Evolutionary conservation across 1,284 basidiomycete genomes (phyloP).

Genomic region (Leccinum variabile): DNA sequence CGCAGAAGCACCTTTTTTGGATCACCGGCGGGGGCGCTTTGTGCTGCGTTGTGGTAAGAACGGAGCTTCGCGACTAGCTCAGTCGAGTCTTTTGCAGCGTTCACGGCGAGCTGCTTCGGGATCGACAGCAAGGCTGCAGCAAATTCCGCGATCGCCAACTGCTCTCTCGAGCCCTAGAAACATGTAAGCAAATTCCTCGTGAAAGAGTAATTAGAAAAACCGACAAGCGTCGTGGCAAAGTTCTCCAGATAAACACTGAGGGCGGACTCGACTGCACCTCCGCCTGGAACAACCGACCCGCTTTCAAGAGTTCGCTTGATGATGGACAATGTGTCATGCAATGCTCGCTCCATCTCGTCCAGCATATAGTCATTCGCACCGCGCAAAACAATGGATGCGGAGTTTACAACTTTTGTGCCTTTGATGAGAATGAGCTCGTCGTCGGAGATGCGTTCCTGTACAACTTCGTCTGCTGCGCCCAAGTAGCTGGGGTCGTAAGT

Average conservation of each 20-base stretch:
- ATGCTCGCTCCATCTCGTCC: constrained; percentile 97
- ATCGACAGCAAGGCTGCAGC: constrained; percentile 92
- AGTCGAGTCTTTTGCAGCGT: constrained; percentile 98
- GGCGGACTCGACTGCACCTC: constrained; percentile 96
- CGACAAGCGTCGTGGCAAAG: constrained; percentile 94
- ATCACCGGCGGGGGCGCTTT: constrained; percentile 87
- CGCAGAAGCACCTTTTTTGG: constrained; percentile 94
- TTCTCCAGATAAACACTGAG: constrained; percentile 98
- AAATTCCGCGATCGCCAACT: constrained; percentile 98
- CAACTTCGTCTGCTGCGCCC: constrained; percentile 92
- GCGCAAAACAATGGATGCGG: constrained; percentile 89
- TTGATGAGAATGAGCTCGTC: constrained; percentile 98
- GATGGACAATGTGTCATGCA: constrained; percentile 94
- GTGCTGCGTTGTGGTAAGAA: constrained; percentile 96
- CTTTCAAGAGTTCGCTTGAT: constrained; percentile 98
- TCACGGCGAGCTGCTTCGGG: constrained; percentile 95
- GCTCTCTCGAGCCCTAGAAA: constrained; percentile 90
- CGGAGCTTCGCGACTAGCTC: constrained; percentile 97
- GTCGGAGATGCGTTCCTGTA: constrained; percentile 97
- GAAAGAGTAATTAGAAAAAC: constrained; percentile 29
- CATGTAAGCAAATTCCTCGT: neutral
- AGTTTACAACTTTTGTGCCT: constrained; percentile 96
- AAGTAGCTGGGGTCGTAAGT: constrained; percentile 92
- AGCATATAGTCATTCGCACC: constrained; percentile 99
- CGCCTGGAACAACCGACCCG: constrained; percentile 94